Percentiles rank a stretch among this genome's conserved stretches.
phyloP scores from a whole-genome alignment of 2,329 filamentous ascomycete species.

The Fusarium tanahbumbuense region DNA sequence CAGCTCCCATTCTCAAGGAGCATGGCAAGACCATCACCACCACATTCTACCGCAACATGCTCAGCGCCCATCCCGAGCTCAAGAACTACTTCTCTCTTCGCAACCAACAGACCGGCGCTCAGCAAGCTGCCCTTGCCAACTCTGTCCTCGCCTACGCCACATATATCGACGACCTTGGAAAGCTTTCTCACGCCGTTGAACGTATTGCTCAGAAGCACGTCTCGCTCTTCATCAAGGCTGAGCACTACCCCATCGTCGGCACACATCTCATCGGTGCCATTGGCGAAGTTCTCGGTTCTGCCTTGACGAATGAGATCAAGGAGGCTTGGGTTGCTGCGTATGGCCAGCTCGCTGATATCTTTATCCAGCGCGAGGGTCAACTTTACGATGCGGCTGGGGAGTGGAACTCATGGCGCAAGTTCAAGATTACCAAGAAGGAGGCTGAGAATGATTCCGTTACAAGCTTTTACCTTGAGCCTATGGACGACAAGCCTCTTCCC shows the following conservation, averaged over 20 bases:
- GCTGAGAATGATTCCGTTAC: slow-evolving; percentile 70
- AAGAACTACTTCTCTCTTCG: slow-evolving; percentile 77
- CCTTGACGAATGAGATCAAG: slow-evolving; percentile 72
- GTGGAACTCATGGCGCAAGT: slow-evolving; percentile 63
- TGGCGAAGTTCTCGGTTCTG: slow-evolving; percentile 73
- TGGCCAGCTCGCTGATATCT: slow-evolving; percentile 75
- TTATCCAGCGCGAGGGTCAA: slow-evolving; percentile 72
- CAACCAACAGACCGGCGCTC: slow-evolving; percentile 75
- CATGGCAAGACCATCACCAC: slow-evolving; percentile 78
- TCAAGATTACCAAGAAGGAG: slow-evolving; percentile 69
- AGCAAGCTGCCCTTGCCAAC: slow-evolving; percentile 75
- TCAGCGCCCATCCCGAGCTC: slow-evolving; percentile 72
- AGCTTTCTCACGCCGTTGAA: slow-evolving; percentile 67
- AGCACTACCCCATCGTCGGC: slow-evolving; percentile 78
- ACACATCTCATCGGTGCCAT: slow-evolving; percentile 76
- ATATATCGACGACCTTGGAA: slow-evolving; percentile 76
- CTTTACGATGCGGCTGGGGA: slow-evolving; percentile 65
- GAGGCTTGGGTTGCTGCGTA: slow-evolving; percentile 81
- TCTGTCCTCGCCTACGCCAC: slow-evolving; percentile 78
- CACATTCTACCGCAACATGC: slow-evolving; percentile 77
- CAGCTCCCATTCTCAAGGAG: slow-evolving; percentile 76
- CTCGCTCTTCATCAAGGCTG: slow-evolving; percentile 74
- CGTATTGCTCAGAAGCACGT: slow-evolving; percentile 82
- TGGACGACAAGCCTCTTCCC: slow-evolving; percentile 67
- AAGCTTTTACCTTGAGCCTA: slow-evolving; percentile 76